Evolutionary conservation across 192 early-diverging fungal genomes (phyloP), one percentile per base, ranked within the genome.

Genomic region (Backusella psychrophila): DNA sequence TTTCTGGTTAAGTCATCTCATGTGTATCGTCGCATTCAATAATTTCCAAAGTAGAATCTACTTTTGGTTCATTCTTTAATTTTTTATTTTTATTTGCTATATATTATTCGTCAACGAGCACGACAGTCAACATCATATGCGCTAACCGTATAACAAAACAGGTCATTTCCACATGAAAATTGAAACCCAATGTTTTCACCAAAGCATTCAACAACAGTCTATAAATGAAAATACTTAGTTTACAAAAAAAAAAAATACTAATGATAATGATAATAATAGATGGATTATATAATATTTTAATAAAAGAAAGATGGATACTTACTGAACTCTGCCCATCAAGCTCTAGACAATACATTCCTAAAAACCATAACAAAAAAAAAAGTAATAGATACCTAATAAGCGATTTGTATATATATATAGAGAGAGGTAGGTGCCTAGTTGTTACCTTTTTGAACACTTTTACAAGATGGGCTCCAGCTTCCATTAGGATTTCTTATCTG

Each of bases 111-210:
- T 19, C 2, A 29, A 35, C 66, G 29, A 12, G 29, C 8, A 35
- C 66, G 29, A 68, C 66, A 68, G n/a, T 68, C 66, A n/a, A 68
- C 66, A 68, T 68, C 66, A 35, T 35, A 33, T 35, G 66, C 33
- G 33, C 66, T 36, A 68, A 35, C 35, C 19, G 66, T 14, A 35
- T 68, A 68, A n/a, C 66, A 68, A 36, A 68, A 36, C 66, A 68
- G 11, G 6, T 11, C 6, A 36, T n/a, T 36, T 68, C 66, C 66
- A 68, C 66, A 68, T 36, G 33, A 68, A 36, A 35, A 68, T 36
- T 68, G 66, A 21, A 68, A 68, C 15, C 66, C 66, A n/a, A 68
- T 68, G 17, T 68, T 68, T 36, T 68, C 66, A 19, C 66, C 66
- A 35, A 36, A 68, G 19, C 66, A 68, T 21, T 68, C 66, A 17